phyloP scores from a whole-genome alignment of 1,139 yeast genomes.

The Pichia norvegensis region DNA sequence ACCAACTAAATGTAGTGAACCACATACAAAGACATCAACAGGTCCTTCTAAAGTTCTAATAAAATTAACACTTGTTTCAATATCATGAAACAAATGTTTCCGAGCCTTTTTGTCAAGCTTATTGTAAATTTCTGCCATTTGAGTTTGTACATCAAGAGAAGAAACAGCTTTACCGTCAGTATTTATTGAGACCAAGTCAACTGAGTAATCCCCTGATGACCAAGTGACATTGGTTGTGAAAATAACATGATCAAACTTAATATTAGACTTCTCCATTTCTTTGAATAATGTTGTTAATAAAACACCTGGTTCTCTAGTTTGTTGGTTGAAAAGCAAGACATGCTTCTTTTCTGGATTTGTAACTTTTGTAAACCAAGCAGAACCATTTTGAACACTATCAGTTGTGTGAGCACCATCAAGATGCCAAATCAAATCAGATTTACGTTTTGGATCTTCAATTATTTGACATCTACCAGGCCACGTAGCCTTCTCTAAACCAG shows the following conservation, averaged over 20 bases:
- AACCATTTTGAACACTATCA: constrained; percentile 76
- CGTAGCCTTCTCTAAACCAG: constrained; percentile 59
- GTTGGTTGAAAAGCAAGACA: constrained; percentile 83
- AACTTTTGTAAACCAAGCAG: constrained; percentile 60
- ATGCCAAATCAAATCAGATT: constrained; percentile 56
- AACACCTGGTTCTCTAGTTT: constrained; percentile 74
- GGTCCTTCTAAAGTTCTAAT: constrained; percentile 39
- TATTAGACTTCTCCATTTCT: constrained; percentile 28
- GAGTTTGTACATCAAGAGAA: constrained; percentile 70
- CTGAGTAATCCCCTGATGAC: constrained; percentile 71
- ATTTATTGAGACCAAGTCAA: constrained; percentile 80
- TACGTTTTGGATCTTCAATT: constrained; percentile 35
- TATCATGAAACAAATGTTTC: constrained; percentile 58
- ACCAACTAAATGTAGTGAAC: constrained; percentile 90
- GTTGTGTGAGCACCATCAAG: constrained; percentile 95
- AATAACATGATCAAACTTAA: constrained; percentile 62
- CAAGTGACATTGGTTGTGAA: constrained; percentile 92
- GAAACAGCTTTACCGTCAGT: constrained; percentile 73
- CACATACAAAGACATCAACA: constrained; percentile 82
- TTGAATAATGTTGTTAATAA: constrained; percentile 49
- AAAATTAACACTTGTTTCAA: constrained; percentile 64
- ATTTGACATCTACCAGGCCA: constrained; percentile 98
- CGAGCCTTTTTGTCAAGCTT: constrained; percentile 38
- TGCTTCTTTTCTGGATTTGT: constrained; percentile 24
- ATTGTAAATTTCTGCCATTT: constrained; percentile 63